Evolutionary conservation across 176 grass and related monocot species (phyloP), one percentile per base, ranked within the genome.

Genomic region (Raddia distichophylla): DNA sequence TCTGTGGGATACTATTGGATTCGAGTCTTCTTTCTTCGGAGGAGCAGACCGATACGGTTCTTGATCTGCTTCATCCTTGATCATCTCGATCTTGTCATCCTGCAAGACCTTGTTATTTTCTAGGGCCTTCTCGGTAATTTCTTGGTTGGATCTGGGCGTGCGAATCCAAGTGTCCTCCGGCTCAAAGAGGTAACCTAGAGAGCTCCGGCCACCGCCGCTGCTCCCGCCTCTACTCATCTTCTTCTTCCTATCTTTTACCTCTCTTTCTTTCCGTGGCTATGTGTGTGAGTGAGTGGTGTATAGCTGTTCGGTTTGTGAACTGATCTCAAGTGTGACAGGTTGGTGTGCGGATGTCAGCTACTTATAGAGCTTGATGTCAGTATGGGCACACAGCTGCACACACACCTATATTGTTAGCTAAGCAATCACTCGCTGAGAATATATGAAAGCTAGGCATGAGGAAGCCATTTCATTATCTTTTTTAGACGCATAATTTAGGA

Each of bases 181-280:
- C 71, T 97, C 94, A 73, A 93, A 93, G 53, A 97, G 94, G 78
- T 93, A 97, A 3, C 84, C 70, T 1, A 97, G 78, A 65, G 94
- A 97, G 74, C 94, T 97, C 64, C 88, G 74, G 60, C 91, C 94
- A 81, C 88, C 91, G 2, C 91, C 88, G 68, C 69, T 90, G 85
- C 87, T 97, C 69, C 55, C 83, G 71, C 86, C 78, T 77, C 91
- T 88, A 65, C 84, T 97, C 94, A 94, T 97, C 27, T 64, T 87
- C 35, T 74, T 86, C 66, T 71, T 72, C 27, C 11, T 5, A 0
- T 60, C 63, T 18, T 44, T 18, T 16, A 49, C 1, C 16, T n/a
- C 11, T 50, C 43, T 44, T 16, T 78, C 0, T 10, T 4, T 76
- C 6, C 2, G 9, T 56, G 10, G 35, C 19, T 22, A 12, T 76